Evolutionary conservation across 352 stramenopile genomes (phyloP).

Genomic region (Phytophthora litchii): DNA sequence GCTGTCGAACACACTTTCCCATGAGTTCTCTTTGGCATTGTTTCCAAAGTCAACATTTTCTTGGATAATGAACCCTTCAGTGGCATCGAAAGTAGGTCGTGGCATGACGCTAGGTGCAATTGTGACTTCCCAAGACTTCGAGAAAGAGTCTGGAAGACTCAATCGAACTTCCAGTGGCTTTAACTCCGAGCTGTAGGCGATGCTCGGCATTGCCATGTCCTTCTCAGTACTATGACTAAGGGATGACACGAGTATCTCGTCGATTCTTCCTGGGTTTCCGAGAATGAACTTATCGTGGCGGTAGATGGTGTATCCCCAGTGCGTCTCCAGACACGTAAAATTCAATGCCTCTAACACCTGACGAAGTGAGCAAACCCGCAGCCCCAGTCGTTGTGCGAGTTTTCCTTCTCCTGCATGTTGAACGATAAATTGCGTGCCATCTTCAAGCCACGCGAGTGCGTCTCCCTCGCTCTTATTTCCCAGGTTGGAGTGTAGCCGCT

Average conservation of each 20-base stretch:
- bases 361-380: constrained; percentile 27
- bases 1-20: constrained; percentile 12
- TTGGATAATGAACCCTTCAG: constrained; percentile 8
- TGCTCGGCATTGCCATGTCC: constrained; percentile 33
- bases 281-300: constrained; percentile 30
- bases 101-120: constrained; percentile 41
- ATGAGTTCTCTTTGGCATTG: constrained; percentile 1
- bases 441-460: constrained; percentile 24
- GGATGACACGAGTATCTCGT: constrained; percentile 7
- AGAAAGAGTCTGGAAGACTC: constrained; percentile 33
- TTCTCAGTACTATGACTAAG: constrained; percentile 2
- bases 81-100: constrained; percentile 17
- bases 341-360: constrained; percentile 26
- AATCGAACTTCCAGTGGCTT: constrained; percentile 63
- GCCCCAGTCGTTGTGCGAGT: constrained; percentile 21
- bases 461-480: constrained; percentile 18
- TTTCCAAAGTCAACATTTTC: constrained; percentile 1
- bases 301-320: constrained; percentile 22
- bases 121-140: constrained; percentile 41
- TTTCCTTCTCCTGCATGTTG: constrained; percentile 8
- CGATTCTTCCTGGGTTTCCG: constrained; percentile 22
- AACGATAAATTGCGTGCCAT: constrained; percentile 27
- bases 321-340: constrained; percentile 26
- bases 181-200: constrained; percentile 45
- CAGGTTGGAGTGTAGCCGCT: constrained; percentile 27